Conservation (phyloP, 2,329 filamentous ascomycete genomes). For the Alternaria longipes region DNA sequence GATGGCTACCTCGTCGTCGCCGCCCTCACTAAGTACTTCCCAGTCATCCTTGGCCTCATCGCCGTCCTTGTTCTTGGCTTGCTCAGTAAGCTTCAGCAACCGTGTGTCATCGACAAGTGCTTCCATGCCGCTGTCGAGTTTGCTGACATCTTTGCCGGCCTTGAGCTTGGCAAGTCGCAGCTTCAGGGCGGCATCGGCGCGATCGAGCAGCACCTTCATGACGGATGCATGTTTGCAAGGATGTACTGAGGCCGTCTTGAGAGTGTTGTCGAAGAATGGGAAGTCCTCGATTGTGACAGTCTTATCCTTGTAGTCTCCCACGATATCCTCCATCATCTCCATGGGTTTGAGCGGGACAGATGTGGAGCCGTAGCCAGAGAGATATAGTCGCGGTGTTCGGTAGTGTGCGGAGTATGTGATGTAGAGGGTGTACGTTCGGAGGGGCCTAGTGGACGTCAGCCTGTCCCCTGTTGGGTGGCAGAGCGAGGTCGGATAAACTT, state of each 20-base stretch:
- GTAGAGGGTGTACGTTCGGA: conserved; percentile 96
- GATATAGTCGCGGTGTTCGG: conserved; percentile 91
- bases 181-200: conserved; percentile 91
- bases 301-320: conserved; percentile 97
- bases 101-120: conserved; percentile 84
- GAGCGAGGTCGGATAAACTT: conserved; percentile 41
- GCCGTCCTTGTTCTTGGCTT: conserved; percentile 55
- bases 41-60: conserved; percentile 63
- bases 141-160: conserved; percentile 64
- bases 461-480: neutral
- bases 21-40: conserved; percentile 66
- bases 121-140: conserved; percentile 73
- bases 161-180: conserved; percentile 84
- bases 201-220: conserved; percentile 97
- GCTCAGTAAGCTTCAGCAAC: conserved; percentile 66
- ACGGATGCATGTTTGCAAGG: conserved; percentile 97
- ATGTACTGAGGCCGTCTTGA: conserved; percentile 97
- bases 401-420: conserved; percentile 98
- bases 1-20: conserved; percentile 80
- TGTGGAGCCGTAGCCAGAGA: conserved; percentile 84
- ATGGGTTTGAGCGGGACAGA: conserved; percentile 83
- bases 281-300: conserved; percentile 98
- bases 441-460: conserved; percentile 64
- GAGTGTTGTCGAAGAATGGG: conserved; percentile 86
- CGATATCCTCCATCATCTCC: conserved; percentile 95